Base-by-base conservation (phyloP, 108 stramenopile species). In the Pelagomonas calceolata region DNA sequence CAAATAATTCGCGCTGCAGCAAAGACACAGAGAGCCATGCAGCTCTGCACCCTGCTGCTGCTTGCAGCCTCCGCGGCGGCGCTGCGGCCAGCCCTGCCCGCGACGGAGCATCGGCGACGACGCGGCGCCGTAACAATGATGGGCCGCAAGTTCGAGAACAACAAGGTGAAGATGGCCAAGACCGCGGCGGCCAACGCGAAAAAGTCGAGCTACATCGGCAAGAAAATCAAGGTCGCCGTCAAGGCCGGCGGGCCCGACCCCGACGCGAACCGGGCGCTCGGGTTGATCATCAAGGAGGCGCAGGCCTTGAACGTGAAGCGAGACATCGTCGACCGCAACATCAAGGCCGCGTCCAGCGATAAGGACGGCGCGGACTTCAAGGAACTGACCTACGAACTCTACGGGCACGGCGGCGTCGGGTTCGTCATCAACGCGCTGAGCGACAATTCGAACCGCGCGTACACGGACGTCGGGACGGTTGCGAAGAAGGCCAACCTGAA, bases 141-240 rank as follows among this genome's bases (percentile, higher is more conserved):
- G 39, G 51, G 51, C 51, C 51, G 51, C 51, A 60, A 60, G 51
- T 60, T 60, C 26, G 51, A 60, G 51, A 60, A 60, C 51, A 60
- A 60, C 51, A 60, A 60, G 51, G 7, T 60, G 21, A 60, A 60
- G 51, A 60, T 60, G 51, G 51, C 51, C 7, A 60, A 60, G 51
- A 60, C 51, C 21, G 51, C 51, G 3, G 51, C 51, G 7, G 51
- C 51, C 21, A 26, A 60, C 51, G 29, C 51, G 51, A 60, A 60
- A 12, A 60, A 60, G 26, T 17, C 51, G 51, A 26, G 21, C 21
- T 12, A 82, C 29, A 92, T 85, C 74, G 93, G 91, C 64, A 92
- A 92, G 83, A 89, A 86, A 68, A 89, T 94, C 67, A 90, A 90
- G 67, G 89, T 92, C 90, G 91, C 91, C 26, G 90, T 93, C 66